Base-by-base conservation (phyloP, 208 protist genomes). In the Acanthamoeba triangularis region DNA sequence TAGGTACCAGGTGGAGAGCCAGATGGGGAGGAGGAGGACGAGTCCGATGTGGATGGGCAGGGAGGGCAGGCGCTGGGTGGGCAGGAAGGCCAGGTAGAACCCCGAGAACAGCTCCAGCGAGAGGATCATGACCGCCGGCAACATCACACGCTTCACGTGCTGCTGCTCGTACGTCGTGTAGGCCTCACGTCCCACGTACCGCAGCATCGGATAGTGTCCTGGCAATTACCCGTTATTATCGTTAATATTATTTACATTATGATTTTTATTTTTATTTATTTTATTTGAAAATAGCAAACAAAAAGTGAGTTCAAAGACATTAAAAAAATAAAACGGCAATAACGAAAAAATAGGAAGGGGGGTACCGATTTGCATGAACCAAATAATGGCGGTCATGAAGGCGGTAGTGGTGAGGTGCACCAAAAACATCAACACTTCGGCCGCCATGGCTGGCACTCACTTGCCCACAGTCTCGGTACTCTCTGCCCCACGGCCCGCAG, bases 351-450 rank as follows among this genome's bases (percentile, higher is more conserved):
- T 13, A 20, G 18, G 33, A 47, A 3, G 69, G 16, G 33, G 25
- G 20, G 59, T 85, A 85, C 76, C 76, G 18, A 85, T 85, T 56
- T 85, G 76, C 76, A 85, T 85, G 25, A 85, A 85, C 76, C 76
- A 85, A 20, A 85, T 85, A 33, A 85, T 85, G 13, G 37, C 44
- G 4, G 76, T 85, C 76, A 85, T 85, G n/a, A 85, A 59, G 76
- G 76, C 76, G 5, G 76, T 85, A 16, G 76, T 85, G 41, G 44
- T 85, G 44, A 85, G 44, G 76, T 85, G 76, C 13, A 85, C 76
- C 76, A 85, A 33, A 85, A 85, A 85, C 76, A 85, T 56, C 41
- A 85, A 23, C 47, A 85, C 76, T 35, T 85, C 76, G 11, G 76
- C 35, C 76, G 76, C 76, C 76, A 85, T 85, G 67, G 67, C 18